A percentile compares a stretch with the other conserved stretches of the same genome.
phyloP scores from a whole-genome alignment of 805 yeast genomes.

The Candida stauntonica region DNA sequence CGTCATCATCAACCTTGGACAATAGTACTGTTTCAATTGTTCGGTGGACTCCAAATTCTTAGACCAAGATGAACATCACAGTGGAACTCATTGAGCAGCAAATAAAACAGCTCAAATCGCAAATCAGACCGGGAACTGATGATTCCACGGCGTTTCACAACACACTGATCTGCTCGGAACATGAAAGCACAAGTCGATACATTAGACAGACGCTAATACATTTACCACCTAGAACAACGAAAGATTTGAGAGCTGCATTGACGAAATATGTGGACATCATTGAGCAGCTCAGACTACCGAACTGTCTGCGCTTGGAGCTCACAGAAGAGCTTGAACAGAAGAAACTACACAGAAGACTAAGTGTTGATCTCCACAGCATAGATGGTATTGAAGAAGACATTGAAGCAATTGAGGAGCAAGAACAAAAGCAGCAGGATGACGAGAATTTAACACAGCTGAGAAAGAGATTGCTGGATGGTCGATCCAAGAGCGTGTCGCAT shows the following conservation, averaged over 20 bases:
- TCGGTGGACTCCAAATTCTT: no score
- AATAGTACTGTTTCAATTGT: no score
- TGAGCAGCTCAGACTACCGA: constrained; percentile 10
- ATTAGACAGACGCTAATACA: constrained; percentile 3
- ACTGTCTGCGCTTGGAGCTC: constrained; percentile 7
- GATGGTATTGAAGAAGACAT: constrained; percentile 6
- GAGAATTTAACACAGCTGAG: constrained; percentile 31
- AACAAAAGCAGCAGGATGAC: constrained; percentile 14
- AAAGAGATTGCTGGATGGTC: constrained; percentile 27
- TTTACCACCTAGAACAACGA: neutral
- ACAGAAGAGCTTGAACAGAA: constrained; percentile 8
- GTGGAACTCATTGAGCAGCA: constrained; percentile 5
- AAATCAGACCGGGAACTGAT: neutral
- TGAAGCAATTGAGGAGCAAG: constrained; percentile 13
- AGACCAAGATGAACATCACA: neutral
- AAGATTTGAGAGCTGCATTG: neutral
- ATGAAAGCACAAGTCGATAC: constrained; percentile 6
- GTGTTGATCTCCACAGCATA: constrained; percentile 21
- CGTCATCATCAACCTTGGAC: no score
- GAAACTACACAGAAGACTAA: constrained; percentile 16
- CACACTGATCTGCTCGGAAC: constrained; percentile 12
- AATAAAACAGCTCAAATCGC: constrained; percentile 1
- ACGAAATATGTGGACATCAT: constrained; percentile 7
- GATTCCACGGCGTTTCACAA: constrained; percentile 14
- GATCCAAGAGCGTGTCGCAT: constrained; percentile 11